Evolutionary conservation across 495 filamentous ascomycete genomes (phyloP).

Genomic region (Penicillium paradoxum): DNA sequence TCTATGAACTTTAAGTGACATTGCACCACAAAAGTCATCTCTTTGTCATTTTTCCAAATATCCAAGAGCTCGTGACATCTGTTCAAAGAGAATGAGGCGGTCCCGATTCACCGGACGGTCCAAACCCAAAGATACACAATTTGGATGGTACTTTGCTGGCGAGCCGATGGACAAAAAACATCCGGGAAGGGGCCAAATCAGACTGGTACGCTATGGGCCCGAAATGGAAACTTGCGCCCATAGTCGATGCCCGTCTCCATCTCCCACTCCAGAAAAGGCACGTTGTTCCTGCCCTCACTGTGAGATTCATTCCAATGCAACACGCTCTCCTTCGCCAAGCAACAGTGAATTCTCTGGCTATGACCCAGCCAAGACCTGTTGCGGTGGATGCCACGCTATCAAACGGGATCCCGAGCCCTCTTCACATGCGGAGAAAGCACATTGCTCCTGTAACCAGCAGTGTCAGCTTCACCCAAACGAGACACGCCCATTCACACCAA

Average conservation of each 20-base stretch:
- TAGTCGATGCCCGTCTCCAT: slow-evolving; percentile 2
- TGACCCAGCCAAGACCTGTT: not conserved
- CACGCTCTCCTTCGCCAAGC: not conserved
- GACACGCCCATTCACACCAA: not conserved
- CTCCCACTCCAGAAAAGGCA: not conserved
- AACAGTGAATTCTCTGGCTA: not conserved
- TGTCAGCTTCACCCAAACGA: not conserved
- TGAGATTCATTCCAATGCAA: not conserved
- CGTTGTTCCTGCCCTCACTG: not conserved
- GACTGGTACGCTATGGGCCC: not conserved
- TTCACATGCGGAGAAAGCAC: not conserved
- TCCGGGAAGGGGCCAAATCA: not conserved
- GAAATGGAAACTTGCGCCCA: not conserved
- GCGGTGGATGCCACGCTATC: not conserved
- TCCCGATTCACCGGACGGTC: slow-evolving; percentile 1
- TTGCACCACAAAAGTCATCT: not conserved
- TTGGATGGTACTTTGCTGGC: slow-evolving; percentile 2
- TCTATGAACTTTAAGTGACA: not conserved
- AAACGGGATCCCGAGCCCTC: not conserved
- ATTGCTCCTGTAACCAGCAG: not conserved
- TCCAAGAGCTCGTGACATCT: not conserved
- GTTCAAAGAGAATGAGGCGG: not conserved
- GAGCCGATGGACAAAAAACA: slow-evolving; percentile 1
- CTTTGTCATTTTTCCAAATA: not conserved
- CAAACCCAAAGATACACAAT: not conserved